A percentile compares a stretch with the other conserved stretches of the same genome.
These are phyloP conservation scores for Calamus simplicifolius DNA, from an alignment of 176 grass and related monocot species.

Conservation along the genomic window DNA sequence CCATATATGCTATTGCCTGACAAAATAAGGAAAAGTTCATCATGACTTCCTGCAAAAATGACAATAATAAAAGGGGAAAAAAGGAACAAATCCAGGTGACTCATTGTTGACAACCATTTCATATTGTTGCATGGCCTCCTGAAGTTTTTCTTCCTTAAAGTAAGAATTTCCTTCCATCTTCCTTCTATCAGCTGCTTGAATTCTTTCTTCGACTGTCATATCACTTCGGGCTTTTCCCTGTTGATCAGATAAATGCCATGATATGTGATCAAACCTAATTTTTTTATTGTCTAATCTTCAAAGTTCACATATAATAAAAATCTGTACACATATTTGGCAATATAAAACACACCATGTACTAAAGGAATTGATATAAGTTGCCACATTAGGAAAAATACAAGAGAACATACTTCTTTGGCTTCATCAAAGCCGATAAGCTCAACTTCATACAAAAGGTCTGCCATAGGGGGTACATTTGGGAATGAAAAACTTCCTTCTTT, in stretches of 20 bases:
- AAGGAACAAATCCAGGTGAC: not conserved
- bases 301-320: too few relatives aligned
- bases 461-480: conserved; percentile 89
- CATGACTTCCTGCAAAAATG: not conserved
- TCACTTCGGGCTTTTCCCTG: conserved; percentile 90
- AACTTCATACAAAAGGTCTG: conserved; percentile 85
- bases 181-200: conserved; percentile 85
- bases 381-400: not conserved
- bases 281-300: conserved; percentile 6
- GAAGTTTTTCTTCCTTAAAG: conserved; percentile 77
- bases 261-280: not conserved
- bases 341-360: too few relatives aligned
- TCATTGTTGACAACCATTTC: conserved; percentile 52
- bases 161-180: conserved; percentile 72
- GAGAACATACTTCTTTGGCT: conserved; percentile 58
- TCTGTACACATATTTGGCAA: too few relatives aligned
- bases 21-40: conserved; percentile 12
- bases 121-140: conserved; percentile 92
- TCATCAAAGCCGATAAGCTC: conserved; percentile 95
- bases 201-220: conserved; percentile 97
- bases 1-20: conserved; percentile 96
- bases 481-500: conserved; percentile 98
- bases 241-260: conserved; percentile 7
- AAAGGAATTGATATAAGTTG: too few relatives aligned
- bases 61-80: not conserved